Evolutionary conservation across 441 rosid genomes (phyloP), one percentile per base, ranked within the genome.

Genomic region (Raphanus hybrid): DNA sequence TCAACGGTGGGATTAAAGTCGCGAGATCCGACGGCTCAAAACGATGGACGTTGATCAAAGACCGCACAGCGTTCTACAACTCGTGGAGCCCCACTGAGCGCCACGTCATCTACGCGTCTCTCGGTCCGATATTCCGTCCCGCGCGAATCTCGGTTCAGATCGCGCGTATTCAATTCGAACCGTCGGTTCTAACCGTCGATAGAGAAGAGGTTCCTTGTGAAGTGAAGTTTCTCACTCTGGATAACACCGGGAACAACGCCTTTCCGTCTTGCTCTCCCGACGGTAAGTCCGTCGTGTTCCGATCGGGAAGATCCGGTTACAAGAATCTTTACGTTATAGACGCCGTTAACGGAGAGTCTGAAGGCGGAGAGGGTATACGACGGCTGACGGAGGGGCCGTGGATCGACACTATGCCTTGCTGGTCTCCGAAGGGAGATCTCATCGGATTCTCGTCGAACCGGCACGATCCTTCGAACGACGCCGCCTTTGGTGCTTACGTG

Each of bases 181-280:
- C 82, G 2, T 78, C 81, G 1, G 50, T 84, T 84, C 80, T 85
- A 12, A 58, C 75, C 69, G 82, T 59, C 11, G 88, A 82, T 70
- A 45, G 8, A 1, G 88, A 83, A 18, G 98, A 88, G 37, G 69
- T 87, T 62, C 72, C 82, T 0, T 86, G 89, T 32, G 89, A 86
- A 4, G 85, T 89, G 29, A 92, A 87, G 85, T 83, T 92, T 43
- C 89, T 92, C 8, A 92, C 96, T 0, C 69, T 73, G 41, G 90
- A 86, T 15, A 87, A 84, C 61, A 76, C 93, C 1, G 97, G 97
- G 15, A 94, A 94, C 62, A 94, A 94, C 79, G 97, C 97, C 14
- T 92, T 92, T 75, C 91, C 94, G 10, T 74, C 93, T 9, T 89
- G 94, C 79, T 94, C 98, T 2, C 94, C 97, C 0, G 96, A 92